Base-by-base conservation (phyloP, 352 stramenopile species). In the Pythium sp. region DNA sequence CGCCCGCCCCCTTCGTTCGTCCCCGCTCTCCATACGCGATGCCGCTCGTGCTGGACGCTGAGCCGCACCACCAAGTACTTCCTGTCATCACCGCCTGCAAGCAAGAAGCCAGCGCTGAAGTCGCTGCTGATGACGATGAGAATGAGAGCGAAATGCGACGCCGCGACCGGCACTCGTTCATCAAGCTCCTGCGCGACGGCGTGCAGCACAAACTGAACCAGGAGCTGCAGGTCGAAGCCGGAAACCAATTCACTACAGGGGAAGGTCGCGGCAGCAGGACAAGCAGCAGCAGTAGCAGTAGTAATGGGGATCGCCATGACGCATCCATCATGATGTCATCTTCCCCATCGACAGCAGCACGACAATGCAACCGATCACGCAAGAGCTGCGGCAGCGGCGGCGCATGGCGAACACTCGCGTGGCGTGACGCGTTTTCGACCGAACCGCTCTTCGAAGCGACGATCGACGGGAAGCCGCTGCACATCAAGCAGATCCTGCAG, bases 401-500 rank as follows among this genome's bases (percentile, higher is more conserved):
- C 14, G 64, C 65, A 43, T 94, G 86, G 86, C 82, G 84, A 61
- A 86, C 86, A 63, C 82, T 96, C 28, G 78, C 77, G 46, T 94
- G 88, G 86, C 82, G 88, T 12, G 83, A 94, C 53, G 79, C 74
- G 51, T 87, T 85, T 70, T 86, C 84, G 11, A 87, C 84, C 66
- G 82, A 78, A 20, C 80, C 82, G 18, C 89, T 79, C 65, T 95
- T 94, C 69, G 64, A 77, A 20, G 79, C 82, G 57, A 75, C 72
- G 1, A 64, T 94, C 5, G 68, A 57, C 22, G 78, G 70, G 5
- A 73, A 62, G 15, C 73, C 72, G 26, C 68, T 94, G 55, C 79
- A 77, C 22, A 79, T 94, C 68, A 83, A 89, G 64, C 88, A 96
- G 67, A 65, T 92, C 36, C 72, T 90, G 47, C 82, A 94, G 65